Evolutionary conservation across 2,329 filamentous ascomycete genomes (phyloP), one percentile per base, ranked within the genome.

Genomic region (Pyricularia sp.): DNA sequence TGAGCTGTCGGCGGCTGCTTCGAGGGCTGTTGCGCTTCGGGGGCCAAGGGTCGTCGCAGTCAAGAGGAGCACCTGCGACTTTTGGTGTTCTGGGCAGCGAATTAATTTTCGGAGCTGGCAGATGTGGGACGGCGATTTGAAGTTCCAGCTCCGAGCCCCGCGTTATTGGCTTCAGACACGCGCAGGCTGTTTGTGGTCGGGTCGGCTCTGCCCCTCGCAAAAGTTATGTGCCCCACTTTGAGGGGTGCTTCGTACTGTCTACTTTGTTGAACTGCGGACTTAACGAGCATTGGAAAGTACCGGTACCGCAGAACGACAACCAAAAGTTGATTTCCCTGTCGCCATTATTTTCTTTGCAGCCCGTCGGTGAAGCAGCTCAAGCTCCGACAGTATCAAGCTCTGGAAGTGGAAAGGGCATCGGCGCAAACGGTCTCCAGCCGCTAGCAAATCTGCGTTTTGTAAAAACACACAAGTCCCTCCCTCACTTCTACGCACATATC

Each of bases 91-190:
- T 63, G 59, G 59, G 23, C 25, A 28, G 14, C 23, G 28, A 28
- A 28, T 28, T 63, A 63, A 63, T 63, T 63, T 63, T 63, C 59
- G 28, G 59, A 26, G 59, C 59, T 28, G 59, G 59, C 59, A 63
- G 59, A 33, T 68, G 67, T 64, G 67, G 67, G 58, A 67, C 67
- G 67, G 55, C 55, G 33, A 64, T 50, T 68, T 68, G 67, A 68
- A 68, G 55, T 64, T 68, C 67, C 67, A 42, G 67, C 25, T 68
- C 67, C 67, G 67, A 68, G 50, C 67, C 67, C 67, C 67, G 67
- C 67, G 67, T 36, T 65, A 31, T 28, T 63, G 25, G 59, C 25
- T 28, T 30, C 58, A 6, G 25, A 23, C 12, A 61, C 59, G 59
- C 59, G 58, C 58, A 61, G 58, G n/a, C 58, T 14, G 58, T 42